Base-by-base conservation (phyloP, 169 alveolate genomes). In the Babesia ovata region DNA sequence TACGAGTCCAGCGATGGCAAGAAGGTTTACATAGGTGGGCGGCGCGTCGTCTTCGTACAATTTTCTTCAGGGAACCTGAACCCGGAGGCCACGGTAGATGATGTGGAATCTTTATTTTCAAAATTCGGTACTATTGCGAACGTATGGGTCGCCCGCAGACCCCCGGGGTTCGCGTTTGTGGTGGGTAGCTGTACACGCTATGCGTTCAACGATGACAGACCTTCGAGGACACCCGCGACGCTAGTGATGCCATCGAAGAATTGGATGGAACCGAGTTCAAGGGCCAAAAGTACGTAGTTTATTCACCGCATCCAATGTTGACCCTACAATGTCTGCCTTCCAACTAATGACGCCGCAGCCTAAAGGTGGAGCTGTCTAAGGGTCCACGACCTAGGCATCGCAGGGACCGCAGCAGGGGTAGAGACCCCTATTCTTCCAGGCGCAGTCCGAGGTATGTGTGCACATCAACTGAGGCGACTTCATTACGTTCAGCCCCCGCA, bases 81-180 rank as follows among this genome's bases (percentile, higher is more conserved):
- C 22, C 81, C 75, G 16, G 70, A 63, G 44, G 74, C 84, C 49
- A 81, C 88, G 33, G 58, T 61, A 11, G 85, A 81, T 16, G 76
- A 81, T 29, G 57, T 81, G 24, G 88, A 81, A 52, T 60, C 78
- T 14, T 29, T 81, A 44, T 81, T 81, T 81, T 42, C 88, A 22
- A 81, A 73, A 28, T 81, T 71, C 58, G 88, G 88, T 59, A 81
- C 49, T 14, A 65, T 81, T 16, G 36, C 78, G 29, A 81, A 71
- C 44, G 73, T 81, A 4, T 81, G 88, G 88, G 88, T 81, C 17
- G 88, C 88, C 50, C 9, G 88, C 19, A 72, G 78, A 24, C 88
- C 88, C 16, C 88, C 88, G 24, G 88, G 88, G 19, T 81, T 81
- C 72, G 88, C 85, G 29, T 81, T 81, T 59, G 85, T 81, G 54